Evolutionary conservation across 331 rosid genomes (phyloP).

Genomic region (Cucumis variabilis): DNA sequence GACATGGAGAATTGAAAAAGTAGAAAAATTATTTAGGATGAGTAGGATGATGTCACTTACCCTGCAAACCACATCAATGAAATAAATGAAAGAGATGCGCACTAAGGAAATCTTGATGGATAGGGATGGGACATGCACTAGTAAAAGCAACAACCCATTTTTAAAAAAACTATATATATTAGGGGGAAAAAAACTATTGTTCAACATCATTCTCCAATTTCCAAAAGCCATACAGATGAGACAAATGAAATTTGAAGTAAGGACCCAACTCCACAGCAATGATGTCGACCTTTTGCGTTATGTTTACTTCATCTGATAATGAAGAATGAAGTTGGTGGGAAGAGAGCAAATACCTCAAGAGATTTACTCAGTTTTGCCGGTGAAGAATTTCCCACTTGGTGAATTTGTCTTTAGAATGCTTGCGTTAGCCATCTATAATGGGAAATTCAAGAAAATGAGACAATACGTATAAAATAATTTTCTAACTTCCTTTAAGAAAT

Average conservation of each 20-base stretch:
- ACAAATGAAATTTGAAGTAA: conserved; percentile 26
- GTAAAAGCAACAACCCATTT: conserved; percentile 6
- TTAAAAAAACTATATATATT: background rate
- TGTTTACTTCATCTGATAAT: background rate
- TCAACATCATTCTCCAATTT: conserved; percentile 28
- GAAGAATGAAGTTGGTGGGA: conserved; percentile 24
- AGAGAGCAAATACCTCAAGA: conserved; percentile 2
- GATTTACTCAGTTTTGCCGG: too few species aligned
- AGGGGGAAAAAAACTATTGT: background rate
- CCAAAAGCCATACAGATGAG: conserved; percentile 32
- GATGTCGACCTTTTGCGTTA: conserved; percentile 33
- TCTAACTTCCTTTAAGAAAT: background rate
- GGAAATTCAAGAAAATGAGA: background rate
- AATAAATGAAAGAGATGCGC: conserved; percentile 26
- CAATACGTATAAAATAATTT: background rate
- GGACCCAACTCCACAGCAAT: conserved; percentile 39
- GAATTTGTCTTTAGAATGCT: background rate
- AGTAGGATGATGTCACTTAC: conserved; percentile 28
- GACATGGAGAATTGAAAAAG: background rate
- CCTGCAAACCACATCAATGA: conserved; percentile 12
- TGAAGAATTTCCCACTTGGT: background rate
- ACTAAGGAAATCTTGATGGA: conserved; percentile 23
- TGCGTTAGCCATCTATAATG: background rate
- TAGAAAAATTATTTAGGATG: background rate
- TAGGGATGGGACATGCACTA: conserved; percentile 24